A percentile compares a stretch with the other conserved stretches of the same genome.
phyloP scores from a whole-genome alignment of 2,329 filamentous ascomycete genomes.

The Thermochaetoides dissita region DNA sequence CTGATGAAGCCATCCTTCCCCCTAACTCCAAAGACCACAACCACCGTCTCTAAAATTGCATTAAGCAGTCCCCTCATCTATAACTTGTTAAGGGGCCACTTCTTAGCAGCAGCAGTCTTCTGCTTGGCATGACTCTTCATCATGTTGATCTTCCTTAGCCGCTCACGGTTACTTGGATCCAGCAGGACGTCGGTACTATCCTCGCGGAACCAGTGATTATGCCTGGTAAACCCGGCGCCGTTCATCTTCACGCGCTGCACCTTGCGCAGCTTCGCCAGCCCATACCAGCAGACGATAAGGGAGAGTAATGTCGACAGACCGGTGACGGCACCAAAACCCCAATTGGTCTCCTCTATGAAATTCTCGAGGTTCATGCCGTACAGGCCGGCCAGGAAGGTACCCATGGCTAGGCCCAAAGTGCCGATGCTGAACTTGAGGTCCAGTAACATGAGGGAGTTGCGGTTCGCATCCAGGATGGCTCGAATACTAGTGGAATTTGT shows the following conservation, averaged over 20 bases:
- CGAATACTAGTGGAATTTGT: constrained; percentile 50
- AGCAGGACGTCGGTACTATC: constrained; percentile 36
- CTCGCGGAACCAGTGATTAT: constrained; percentile 30
- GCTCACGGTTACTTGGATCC: constrained; percentile 40
- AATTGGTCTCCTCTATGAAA: constrained; percentile 86
- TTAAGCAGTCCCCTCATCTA: not conserved
- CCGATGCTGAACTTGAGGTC: constrained; percentile 94
- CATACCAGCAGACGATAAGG: constrained; percentile 67
- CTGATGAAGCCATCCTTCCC: not conserved
- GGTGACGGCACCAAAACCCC: constrained; percentile 70
- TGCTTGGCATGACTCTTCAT: constrained; percentile 24
- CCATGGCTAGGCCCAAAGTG: constrained; percentile 84
- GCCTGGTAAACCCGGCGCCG: constrained; percentile 13
- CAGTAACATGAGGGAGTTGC: constrained; percentile 92
- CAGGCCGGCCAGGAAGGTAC: constrained; percentile 92
- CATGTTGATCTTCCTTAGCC: constrained; percentile 37
- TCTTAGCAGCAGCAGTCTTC: constrained; percentile 7
- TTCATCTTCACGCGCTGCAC: constrained; percentile 78
- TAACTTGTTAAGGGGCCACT: constrained; percentile 10
- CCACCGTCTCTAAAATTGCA: not conserved
- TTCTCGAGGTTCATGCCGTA: constrained; percentile 99
- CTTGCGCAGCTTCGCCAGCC: constrained; percentile 67
- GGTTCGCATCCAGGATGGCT: constrained; percentile 93
- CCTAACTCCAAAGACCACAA: not conserved
- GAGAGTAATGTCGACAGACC: constrained; percentile 57